These are phyloP conservation scores for Limnanthes douglasii DNA, from an alignment of 345 rosid species.

Conservation along the genomic window DNA sequence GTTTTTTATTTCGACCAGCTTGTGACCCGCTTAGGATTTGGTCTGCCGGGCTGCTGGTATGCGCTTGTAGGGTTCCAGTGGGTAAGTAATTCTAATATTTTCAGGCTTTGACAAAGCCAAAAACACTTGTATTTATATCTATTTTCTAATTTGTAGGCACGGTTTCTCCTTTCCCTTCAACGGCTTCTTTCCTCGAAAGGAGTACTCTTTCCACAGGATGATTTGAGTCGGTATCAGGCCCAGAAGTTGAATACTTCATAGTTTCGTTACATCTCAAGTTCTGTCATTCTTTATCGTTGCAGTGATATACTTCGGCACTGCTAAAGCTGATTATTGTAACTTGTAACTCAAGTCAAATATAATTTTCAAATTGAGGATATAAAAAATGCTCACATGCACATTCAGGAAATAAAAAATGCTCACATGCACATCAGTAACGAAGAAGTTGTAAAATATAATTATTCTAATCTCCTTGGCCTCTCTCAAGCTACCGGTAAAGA, in stretches of 20 bases:
- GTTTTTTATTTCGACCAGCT: constrained; percentile 21
- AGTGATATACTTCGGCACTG: too few relatives aligned
- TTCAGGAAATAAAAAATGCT: too few relatives aligned
- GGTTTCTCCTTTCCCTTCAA: constrained; percentile 31
- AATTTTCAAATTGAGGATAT: too few relatives aligned
- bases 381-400: too few relatives aligned
- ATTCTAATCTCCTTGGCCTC: too few relatives aligned
- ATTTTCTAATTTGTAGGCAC: constrained; percentile 32
- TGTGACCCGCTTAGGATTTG: constrained; percentile 38
- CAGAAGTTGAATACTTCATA: constrained; percentile 35
- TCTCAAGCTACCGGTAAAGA: too few relatives aligned
- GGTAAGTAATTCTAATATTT: constrained; percentile 26
- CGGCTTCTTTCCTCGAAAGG: constrained; percentile 46
- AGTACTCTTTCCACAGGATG: constrained; percentile 38
- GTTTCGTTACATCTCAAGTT: constrained; percentile 6
- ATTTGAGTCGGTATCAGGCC: constrained; percentile 12
- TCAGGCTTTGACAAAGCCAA: background rate
- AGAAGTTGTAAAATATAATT: too few relatives aligned
- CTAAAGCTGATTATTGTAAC: too few relatives aligned
- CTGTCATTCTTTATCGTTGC: too few relatives aligned
- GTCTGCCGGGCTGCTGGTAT: constrained; percentile 62
- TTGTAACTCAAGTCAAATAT: too few relatives aligned
- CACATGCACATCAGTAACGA: too few relatives aligned
- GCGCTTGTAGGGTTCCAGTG: constrained; percentile 58
- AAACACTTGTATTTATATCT: constrained; percentile 3